phyloP scores from a whole-genome alignment of 1,139 yeast genomes.

The Kodamaea derodonti region DNA sequence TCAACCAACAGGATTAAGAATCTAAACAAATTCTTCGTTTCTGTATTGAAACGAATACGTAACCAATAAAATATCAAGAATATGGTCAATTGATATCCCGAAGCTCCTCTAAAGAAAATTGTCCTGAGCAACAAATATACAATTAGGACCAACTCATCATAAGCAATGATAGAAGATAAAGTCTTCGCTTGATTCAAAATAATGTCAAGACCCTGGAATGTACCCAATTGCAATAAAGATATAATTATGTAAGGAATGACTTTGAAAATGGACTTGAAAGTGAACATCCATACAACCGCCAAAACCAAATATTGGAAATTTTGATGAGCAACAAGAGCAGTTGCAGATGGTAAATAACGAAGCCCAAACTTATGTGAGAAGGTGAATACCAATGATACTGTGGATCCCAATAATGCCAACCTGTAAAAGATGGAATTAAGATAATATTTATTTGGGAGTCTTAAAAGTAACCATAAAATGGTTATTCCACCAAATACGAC shows the following conservation, averaged over 20 bases:
- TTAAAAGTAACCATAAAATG: conserved; percentile 42
- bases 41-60: conserved; percentile 53
- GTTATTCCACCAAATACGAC: conserved; percentile 50
- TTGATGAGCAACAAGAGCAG: conserved; percentile 59
- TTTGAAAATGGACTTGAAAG: conserved; percentile 64
- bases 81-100: conserved; percentile 62
- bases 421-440: conserved; percentile 49
- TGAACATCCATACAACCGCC: conserved; percentile 56
- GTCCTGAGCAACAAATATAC: conserved; percentile 56
- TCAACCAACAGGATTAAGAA: conserved; percentile 43
- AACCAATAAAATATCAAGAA: conserved; percentile 66
- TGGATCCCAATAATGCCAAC: conserved; percentile 53
- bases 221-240: conserved; percentile 53
- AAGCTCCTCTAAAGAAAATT: conserved; percentile 55
- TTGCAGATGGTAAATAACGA: conserved; percentile 49
- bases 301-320: conserved; percentile 63
- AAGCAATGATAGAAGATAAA: conserved; percentile 52
- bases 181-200: conserved; percentile 35
- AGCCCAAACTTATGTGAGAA: conserved; percentile 56
- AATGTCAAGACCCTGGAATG: conserved; percentile 35
- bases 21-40: conserved; percentile 43
- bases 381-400: conserved; percentile 51
- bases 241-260: conserved; percentile 56
- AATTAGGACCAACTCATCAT: conserved; percentile 55
- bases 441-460: conserved; percentile 42